These are phyloP conservation scores for Acarospora socialis DNA, from an alignment of 2,329 filamentous ascomycete species.

Conservation along the genomic window DNA sequence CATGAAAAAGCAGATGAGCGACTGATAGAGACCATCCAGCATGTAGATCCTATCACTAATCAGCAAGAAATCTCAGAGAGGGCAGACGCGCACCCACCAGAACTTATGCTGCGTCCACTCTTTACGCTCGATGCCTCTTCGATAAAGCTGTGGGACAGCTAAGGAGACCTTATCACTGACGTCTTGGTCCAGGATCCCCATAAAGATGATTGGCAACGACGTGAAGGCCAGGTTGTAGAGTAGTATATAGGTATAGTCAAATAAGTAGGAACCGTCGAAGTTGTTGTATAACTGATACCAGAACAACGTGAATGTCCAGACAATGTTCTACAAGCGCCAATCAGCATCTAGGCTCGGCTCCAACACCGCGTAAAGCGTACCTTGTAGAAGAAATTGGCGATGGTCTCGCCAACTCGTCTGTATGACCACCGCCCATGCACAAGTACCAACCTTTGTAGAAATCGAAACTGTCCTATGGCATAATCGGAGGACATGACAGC, in stretches of 20 bases:
- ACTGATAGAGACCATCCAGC: constrained; percentile 89
- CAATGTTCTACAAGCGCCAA: constrained; percentile 58
- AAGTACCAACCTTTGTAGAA: constrained; percentile 67
- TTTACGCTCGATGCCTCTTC: constrained; percentile 82
- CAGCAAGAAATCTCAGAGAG: constrained; percentile 17
- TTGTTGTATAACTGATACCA: constrained; percentile 95
- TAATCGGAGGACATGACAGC: constrained; percentile 95
- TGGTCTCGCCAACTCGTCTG: constrained; percentile 76
- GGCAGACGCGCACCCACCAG: constrained; percentile 50
- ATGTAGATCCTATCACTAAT: constrained; percentile 61
- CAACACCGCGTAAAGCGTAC: constrained; percentile 24
- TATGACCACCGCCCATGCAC: constrained; percentile 97
- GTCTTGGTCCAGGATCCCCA: constrained; percentile 94
- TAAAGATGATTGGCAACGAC: constrained; percentile 82
- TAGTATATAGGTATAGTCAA: constrained; percentile 95
- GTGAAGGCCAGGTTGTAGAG: constrained; percentile 96
- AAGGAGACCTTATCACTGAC: constrained; percentile 88
- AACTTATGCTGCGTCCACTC: constrained; percentile 97
- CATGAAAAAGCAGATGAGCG: constrained; percentile 83
- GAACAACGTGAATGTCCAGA: constrained; percentile 93
- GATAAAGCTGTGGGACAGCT: constrained; percentile 88
- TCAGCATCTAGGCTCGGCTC: constrained; percentile 19
- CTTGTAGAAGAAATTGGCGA: constrained; percentile 99
- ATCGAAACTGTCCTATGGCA: constrained; percentile 87
- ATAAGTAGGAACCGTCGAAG: constrained; percentile 92